phyloP scores from a whole-genome alignment of 768 basidiomycete genomes.

The Tricholoma saponaceum region DNA sequence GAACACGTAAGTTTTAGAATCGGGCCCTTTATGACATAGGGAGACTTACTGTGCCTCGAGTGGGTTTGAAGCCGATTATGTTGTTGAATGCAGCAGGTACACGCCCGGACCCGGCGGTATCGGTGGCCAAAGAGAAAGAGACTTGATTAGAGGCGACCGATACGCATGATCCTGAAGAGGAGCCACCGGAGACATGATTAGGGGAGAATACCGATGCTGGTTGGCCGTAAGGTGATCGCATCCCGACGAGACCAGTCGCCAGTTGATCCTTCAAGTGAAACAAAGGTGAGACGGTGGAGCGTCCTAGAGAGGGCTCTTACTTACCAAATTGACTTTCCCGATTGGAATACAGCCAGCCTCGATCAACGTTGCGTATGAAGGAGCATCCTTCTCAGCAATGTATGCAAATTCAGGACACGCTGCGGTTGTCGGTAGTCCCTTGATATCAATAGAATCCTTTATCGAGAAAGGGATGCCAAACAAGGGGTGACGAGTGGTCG shows the following conservation, averaged over 20 bases:
- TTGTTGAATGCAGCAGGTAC: slow-evolving; percentile 1
- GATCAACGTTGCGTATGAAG: neutral
- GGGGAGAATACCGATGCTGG: slow-evolving; percentile 1
- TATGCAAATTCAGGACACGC: slow-evolving; percentile 1
- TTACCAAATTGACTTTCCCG: neutral
- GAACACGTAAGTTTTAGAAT: neutral
- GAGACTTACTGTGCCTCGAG: neutral
- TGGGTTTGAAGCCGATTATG: neutral
- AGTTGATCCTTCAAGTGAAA: neutral
- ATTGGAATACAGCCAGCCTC: neutral
- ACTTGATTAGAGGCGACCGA: slow-evolving; percentile 1
- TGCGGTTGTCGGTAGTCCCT: neutral
- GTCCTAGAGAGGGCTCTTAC: neutral
- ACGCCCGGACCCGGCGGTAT: neutral
- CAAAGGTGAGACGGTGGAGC: neutral
- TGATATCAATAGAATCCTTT: slow-evolving; percentile 1
- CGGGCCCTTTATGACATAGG: neutral
- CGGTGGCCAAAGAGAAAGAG: slow-evolving; percentile 1
- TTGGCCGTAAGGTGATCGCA: slow-evolving; percentile 1
- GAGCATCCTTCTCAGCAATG: neutral
- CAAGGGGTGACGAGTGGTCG: neutral
- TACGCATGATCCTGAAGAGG: neutral
- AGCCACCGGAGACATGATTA: neutral
- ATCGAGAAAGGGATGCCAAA: neutral
- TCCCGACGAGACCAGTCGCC: neutral